Base-by-base conservation (phyloP, 1,284 basidiomycete genomes). In the Leccinum colubrinum region DNA sequence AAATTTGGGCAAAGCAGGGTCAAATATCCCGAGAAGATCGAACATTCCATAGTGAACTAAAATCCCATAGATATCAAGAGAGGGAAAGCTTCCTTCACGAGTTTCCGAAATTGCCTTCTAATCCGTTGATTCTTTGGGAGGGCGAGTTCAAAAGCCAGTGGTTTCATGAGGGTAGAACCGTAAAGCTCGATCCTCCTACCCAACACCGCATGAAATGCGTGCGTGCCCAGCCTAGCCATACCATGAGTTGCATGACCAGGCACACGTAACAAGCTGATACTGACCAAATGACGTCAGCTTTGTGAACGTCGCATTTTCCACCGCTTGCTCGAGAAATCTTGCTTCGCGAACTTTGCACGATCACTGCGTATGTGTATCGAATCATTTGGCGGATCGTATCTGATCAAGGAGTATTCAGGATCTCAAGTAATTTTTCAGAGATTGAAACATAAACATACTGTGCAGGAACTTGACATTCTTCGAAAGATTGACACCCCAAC, bases 141-240 rank as follows among this genome's bases (percentile, higher is more conserved):
- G 9, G 76, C 73, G 51, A 89, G 72, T 60, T 87, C 83, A 53
- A 80, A 78, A 12, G 73, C 73, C 15, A 91, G 76, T 56, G 74
- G 71, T 60, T 72, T 79, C 59, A 90, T 67, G 4, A 90, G 51
- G 2, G 75, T 64, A n/a, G 73, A 65, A 2, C 67, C 59, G 69
- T 90, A 88, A 7, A 72, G 72, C n/a, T 81, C 77, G 22, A 83
- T 78, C 66, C 86, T 90, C 35, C 76, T 79, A 2, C 78, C 78
- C 3, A 95, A 74, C 39, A 93, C 82, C 9, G 81, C 77, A 65
- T 86, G 80, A 71, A 95, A 93, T 1, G 93, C 93, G 63, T 88
- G 86, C 53, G 80, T 81, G 14, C 93, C 93, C n/a, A 96, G 80
- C 87, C 93, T 95, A 68, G n/a, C 22, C 59, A 56, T 53, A 33